Base-by-base conservation (phyloP, 2,329 filamentous ascomycete genomes). In the Hymenoscyphus fraxineus region DNA sequence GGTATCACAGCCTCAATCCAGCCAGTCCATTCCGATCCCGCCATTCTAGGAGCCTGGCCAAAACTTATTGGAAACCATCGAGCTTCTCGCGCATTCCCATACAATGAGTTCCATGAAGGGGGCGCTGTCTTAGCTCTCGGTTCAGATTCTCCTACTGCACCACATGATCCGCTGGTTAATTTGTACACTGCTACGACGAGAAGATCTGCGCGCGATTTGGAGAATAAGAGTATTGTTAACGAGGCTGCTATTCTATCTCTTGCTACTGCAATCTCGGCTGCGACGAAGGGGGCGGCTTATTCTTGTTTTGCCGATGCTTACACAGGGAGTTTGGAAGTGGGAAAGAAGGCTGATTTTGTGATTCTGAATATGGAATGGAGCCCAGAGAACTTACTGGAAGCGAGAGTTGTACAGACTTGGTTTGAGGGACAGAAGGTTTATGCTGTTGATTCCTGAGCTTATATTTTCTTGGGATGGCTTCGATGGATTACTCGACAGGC, bases 1-100 rank as follows among this genome's bases (percentile, higher is more conserved):
- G 85, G 86, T 59, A 87, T 89, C 75, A 86, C 83, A 0, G 84
- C 84, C 0, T 85, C 82, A 0, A 79, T 86, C 16, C 83, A 86
- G 69, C 82, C 84, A 0, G 84, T 86, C 0, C 84, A 87, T 67
- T 79, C 82, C 0, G 84, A 86, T 64, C 87, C 87, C 0, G 83
- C 85, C 0, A 86, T 88, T 63, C 76, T 89, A 2, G 78, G 81
- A 35, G 85, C 84, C 1, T 54, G 47, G 47, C 47, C 47, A 6
- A 54, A 54, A 13, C 19, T 54, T 5, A 4, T 54, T 4, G 47
- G 47, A 12, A 19, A 54, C 12, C 19, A 54, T 9, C 10, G 47
- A 5, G 47, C 47, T 27, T 22, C 22, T 10, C 22, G 47, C 12
- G 47, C 47, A 9, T 54, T 54, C 22, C 47, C 47, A 12, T 54